A percentile compares a stretch with the other conserved stretches of the same genome.
phyloP scores from a whole-genome alignment of 1,284 basidiomycete genomes.

The Moesziomyces parantarcticus region DNA sequence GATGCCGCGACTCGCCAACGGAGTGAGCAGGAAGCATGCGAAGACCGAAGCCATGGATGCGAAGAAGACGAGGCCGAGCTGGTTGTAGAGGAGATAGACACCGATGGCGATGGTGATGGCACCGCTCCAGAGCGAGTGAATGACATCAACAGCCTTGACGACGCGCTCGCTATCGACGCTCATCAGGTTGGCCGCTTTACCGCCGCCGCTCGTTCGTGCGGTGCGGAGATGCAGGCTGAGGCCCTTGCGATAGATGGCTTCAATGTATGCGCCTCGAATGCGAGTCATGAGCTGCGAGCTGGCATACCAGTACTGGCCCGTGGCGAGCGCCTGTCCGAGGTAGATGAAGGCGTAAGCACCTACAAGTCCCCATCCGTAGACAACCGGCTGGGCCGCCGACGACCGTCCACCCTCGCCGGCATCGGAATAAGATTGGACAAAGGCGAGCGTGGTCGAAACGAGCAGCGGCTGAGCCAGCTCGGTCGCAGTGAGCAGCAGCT shows the following conservation, averaged over 20 bases:
- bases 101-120: slow-evolving; percentile 52
- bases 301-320: slow-evolving; percentile 50
- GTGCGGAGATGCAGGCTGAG: slow-evolving; percentile 53
- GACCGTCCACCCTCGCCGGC: slow-evolving; percentile 10
- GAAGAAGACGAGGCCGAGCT: slow-evolving; percentile 53
- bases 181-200: slow-evolving; percentile 58
- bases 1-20: slow-evolving; percentile 43
- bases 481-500: slow-evolving; percentile 38
- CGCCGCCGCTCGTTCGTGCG: slow-evolving; percentile 53
- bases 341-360: slow-evolving; percentile 61
- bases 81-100: slow-evolving; percentile 52
- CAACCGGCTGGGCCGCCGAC: slow-evolving; percentile 36
- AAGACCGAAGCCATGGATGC: slow-evolving; percentile 49
- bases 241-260: slow-evolving; percentile 59
- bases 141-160: slow-evolving; percentile 35
- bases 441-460: slow-evolving; percentile 53
- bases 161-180: slow-evolving; percentile 63
- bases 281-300: slow-evolving; percentile 47
- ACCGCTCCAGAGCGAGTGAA: slow-evolving; percentile 56
- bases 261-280: slow-evolving; percentile 55
- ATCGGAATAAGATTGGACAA: slow-evolving; percentile 47
- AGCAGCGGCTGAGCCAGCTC: slow-evolving; percentile 56
- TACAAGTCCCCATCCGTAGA: slow-evolving; percentile 60
- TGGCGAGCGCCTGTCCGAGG: slow-evolving; percentile 46
- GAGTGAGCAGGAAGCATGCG: slow-evolving; percentile 40